A percentile compares a stretch with the other conserved stretches of the same genome.
phyloP scores from a whole-genome alignment of 768 basidiomycete species.

The Leccinum variicolor region DNA sequence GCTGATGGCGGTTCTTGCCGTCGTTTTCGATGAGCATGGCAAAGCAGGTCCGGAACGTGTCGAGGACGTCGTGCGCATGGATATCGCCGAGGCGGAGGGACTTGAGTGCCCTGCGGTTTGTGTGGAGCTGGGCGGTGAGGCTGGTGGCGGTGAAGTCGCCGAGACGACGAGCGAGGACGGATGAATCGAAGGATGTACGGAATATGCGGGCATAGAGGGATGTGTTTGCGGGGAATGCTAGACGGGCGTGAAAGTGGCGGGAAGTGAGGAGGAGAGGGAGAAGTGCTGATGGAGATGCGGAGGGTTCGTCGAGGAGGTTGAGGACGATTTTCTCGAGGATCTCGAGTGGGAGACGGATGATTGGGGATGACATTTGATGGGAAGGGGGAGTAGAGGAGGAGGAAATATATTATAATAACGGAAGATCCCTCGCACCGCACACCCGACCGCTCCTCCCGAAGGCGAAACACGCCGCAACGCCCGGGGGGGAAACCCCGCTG shows the following conservation, averaged over 20 bases:
- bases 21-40: conserved; percentile 67
- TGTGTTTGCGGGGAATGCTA: conserved; percentile 24
- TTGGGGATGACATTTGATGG: conserved; percentile 18
- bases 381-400: neutral
- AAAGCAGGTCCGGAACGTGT: conserved; percentile 45
- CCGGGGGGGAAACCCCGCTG: neutral
- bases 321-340: conserved; percentile 50
- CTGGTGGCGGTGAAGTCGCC: conserved; percentile 34
- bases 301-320: conserved; percentile 30
- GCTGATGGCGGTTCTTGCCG: conserved; percentile 57
- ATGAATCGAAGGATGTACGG: conserved; percentile 51
- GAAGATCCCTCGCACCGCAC: neutral
- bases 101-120: conserved; percentile 32
- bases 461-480: neutral
- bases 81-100: conserved; percentile 33
- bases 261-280: conserved; percentile 48
- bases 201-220: conserved; percentile 56
- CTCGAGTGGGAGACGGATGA: conserved; percentile 40
- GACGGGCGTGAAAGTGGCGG: conserved; percentile 34
- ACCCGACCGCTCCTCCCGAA: neutral
- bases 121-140: conserved; percentile 39
- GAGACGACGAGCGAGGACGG: conserved; percentile 52
- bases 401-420: neutral
- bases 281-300: conserved; percentile 35
- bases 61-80: conserved; percentile 28